A percentile compares a stretch with the other conserved stretches of the same genome.
Evolutionary conservation across 2,329 filamentous ascomycete species (phyloP).

Genomic region (Aspergillus costaricaensis): DNA sequence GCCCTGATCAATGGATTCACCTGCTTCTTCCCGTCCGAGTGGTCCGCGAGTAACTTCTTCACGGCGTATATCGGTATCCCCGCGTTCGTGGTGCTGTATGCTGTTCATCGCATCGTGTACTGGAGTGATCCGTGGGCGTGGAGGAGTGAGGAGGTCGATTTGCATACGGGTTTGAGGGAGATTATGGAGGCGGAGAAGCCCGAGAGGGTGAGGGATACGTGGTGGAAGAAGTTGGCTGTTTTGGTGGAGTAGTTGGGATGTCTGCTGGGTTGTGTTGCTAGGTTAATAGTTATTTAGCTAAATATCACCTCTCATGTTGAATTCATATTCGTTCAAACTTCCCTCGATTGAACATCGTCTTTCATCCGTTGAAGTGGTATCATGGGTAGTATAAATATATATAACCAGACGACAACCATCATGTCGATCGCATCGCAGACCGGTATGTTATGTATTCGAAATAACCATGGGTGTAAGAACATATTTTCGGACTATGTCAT

Average conservation of each 20-base stretch:
- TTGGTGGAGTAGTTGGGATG: conserved; percentile 28
- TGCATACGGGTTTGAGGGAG: conserved; percentile 57
- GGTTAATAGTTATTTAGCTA: too few species aligned
- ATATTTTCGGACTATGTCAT: too few species aligned
- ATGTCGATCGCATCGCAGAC: too few species aligned
- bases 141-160: conserved; percentile 53
- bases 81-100: conserved; percentile 59
- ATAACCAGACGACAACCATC: too few species aligned
- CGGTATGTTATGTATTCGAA: too few species aligned
- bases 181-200: conserved; percentile 49
- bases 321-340: too few species aligned
- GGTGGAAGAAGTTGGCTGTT: conserved; percentile 34
- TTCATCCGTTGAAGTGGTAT: too few species aligned
- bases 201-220: conserved; percentile 32
- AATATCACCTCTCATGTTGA: neutral
- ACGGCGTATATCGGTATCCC: conserved; percentile 68
- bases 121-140: conserved; percentile 56
- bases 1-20: conserved; percentile 74
- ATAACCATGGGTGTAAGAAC: too few species aligned
- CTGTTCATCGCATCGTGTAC: conserved; percentile 52
- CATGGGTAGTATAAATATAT: too few species aligned
- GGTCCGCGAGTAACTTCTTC: conserved; percentile 64
- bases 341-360: rapidly evolving
- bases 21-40: conserved; percentile 68
- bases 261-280: too few species aligned